These are phyloP conservation scores for Brasenia schreberi DNA, from an alignment of 164 flowering plant genomes.

Conservation along the genomic window DNA sequence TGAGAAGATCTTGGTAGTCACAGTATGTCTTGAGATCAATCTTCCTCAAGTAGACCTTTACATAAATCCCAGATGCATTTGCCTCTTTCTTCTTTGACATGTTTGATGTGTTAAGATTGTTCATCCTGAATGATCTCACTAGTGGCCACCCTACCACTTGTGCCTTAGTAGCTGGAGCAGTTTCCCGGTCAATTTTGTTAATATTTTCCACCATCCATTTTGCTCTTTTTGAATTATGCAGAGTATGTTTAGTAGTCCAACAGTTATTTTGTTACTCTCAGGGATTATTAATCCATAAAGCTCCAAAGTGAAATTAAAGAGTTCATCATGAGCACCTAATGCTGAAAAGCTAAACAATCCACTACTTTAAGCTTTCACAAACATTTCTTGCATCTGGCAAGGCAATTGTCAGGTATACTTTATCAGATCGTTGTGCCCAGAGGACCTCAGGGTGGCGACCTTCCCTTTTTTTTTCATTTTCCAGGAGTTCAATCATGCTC, in stretches of 20 bases:
- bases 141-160: conserved; percentile 20
- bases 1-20: conserved; percentile 50
- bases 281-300: conserved; percentile 46
- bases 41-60: conserved; percentile 43
- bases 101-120: conserved; percentile 19
- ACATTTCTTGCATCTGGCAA: conserved; percentile 78
- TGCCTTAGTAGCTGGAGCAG: conserved; percentile 29
- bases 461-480: too few species aligned
- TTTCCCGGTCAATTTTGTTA: conserved; percentile 62
- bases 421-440: conserved; percentile 96
- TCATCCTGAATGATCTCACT: conserved; percentile 50
- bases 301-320: conserved; percentile 38
- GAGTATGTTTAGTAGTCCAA: conserved; percentile 54
- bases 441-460: conserved; percentile 76
- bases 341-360: conserved; percentile 79
- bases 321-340: conserved; percentile 33
- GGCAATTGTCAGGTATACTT: conserved; percentile 65
- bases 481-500: too few species aligned
- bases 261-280: conserved; percentile 55
- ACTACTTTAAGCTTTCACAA: conserved; percentile 53
- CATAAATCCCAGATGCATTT: conserved; percentile 24
- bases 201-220: conserved; percentile 80
- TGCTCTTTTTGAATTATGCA: conserved; percentile 62
- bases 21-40: conserved; percentile 52
- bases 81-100: conserved; percentile 30